Percentiles rank a stretch among this genome's conserved stretches.
These are phyloP conservation scores for Aureobasidium sp. DNA, from an alignment of 2,329 filamentous ascomycete genomes.

Conservation along the genomic window DNA sequence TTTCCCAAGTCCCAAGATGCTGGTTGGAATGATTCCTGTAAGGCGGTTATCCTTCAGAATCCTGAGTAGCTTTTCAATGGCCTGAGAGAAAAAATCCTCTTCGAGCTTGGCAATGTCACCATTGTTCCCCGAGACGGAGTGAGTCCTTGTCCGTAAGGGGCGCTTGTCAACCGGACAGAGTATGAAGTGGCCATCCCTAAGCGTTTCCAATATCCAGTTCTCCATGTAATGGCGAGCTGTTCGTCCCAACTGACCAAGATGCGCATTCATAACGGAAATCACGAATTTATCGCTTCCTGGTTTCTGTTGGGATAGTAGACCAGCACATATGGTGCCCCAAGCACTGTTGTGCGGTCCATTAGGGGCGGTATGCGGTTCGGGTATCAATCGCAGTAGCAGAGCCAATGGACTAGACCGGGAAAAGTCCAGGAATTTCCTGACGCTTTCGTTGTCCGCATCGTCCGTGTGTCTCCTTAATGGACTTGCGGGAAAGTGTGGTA, in stretches of 20 bases:
- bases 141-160: constrained; percentile 57
- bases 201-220: constrained; percentile 87
- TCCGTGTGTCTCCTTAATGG: constrained; percentile 41
- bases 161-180: constrained; percentile 79
- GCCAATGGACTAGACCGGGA: constrained; percentile 82
- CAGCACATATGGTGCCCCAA: constrained; percentile 83
- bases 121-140: constrained; percentile 61
- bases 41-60: constrained; percentile 74
- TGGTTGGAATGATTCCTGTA: constrained; percentile 76
- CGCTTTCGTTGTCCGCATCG: constrained; percentile 52
- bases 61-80: constrained; percentile 74
- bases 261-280: constrained; percentile 77
- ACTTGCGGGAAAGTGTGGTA: constrained; percentile 36
- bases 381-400: constrained; percentile 61
- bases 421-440: constrained; percentile 80
- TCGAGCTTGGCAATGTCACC: constrained; percentile 74
- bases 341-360: constrained; percentile 52
- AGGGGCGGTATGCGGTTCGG: not conserved
- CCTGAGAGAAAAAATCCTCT: constrained; percentile 81
- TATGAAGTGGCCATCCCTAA: constrained; percentile 87
- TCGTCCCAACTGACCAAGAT: constrained; percentile 83
- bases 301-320: constrained; percentile 70
- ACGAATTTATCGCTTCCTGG: constrained; percentile 73
- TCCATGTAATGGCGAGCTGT: constrained; percentile 83
- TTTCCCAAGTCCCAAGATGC: constrained; percentile 75